phyloP scores from a whole-genome alignment of 768 basidiomycete genomes.

The Lepiota brunneoincarnata region DNA sequence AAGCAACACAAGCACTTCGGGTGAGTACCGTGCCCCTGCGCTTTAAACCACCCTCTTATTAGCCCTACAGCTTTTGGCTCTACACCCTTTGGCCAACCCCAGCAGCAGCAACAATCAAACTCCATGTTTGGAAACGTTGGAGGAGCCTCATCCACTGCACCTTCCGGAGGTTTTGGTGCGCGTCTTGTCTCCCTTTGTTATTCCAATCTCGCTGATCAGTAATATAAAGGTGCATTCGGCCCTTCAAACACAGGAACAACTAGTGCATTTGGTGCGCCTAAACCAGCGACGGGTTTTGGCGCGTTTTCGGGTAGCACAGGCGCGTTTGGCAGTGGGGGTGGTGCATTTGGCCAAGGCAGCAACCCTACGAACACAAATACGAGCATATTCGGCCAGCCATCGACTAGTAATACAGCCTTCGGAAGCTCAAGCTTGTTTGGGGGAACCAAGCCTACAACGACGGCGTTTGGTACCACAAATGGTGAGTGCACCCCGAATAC shows the following conservation, averaged over 20 bases:
- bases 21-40: slow-evolving; percentile 32
- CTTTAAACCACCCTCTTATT: slow-evolving; percentile 24
- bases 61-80: slow-evolving; percentile 47
- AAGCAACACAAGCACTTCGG: slow-evolving; percentile 29
- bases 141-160: slow-evolving; percentile 28
- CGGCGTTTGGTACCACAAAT: slow-evolving; percentile 39
- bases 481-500: slow-evolving; percentile 21
- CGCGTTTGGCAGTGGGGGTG: slow-evolving; percentile 36
- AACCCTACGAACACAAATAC: slow-evolving; percentile 7
- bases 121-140: slow-evolving; percentile 77
- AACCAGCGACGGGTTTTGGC: slow-evolving; percentile 75
- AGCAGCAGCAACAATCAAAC: slow-evolving; percentile 62
- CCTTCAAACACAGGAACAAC: slow-evolving; percentile 5
- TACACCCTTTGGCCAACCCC: slow-evolving; percentile 58
- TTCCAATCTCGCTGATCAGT: slow-evolving; percentile 18
- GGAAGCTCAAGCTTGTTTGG: slow-evolving; percentile 37
- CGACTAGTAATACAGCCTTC: slow-evolving; percentile 44
- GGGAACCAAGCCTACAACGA: slow-evolving; percentile 32
- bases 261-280: slow-evolving; percentile 51
- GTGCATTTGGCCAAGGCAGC: slow-evolving; percentile 54
- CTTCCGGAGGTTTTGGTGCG: slow-evolving; percentile 43
- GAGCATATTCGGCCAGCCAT: slow-evolving; percentile 17
- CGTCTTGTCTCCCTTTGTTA: slow-evolving; percentile 17
- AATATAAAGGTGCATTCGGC: slow-evolving; percentile 43
- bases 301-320: slow-evolving; percentile 61